A percentile compares a stretch with the other conserved stretches of the same genome.
Evolutionary conservation across 2,329 filamentous ascomycete genomes (phyloP).

Genomic region (Claviceps humidiphila): DNA sequence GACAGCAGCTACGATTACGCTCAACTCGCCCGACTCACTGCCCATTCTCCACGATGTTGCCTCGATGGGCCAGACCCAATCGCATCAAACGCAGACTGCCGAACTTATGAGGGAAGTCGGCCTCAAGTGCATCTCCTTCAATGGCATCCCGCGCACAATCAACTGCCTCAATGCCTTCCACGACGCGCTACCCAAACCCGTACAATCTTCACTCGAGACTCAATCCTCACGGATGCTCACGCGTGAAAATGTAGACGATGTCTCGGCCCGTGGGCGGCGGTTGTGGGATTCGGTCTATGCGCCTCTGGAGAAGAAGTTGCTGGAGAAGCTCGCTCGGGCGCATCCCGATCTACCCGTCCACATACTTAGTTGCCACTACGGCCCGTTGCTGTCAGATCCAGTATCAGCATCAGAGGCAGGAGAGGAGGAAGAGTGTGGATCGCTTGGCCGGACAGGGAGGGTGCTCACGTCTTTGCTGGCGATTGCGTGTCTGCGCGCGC

Average conservation of each 20-base stretch:
- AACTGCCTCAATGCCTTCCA: slow-evolving; percentile 67
- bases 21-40: slow-evolving; percentile 73
- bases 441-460: slow-evolving; percentile 45
- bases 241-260: slow-evolving; percentile 37
- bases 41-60: slow-evolving; percentile 45
- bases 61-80: slow-evolving; percentile 11
- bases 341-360: slow-evolving; percentile 75
- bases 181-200: slow-evolving; percentile 42
- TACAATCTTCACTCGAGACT: slow-evolving; percentile 41
- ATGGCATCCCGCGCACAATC: slow-evolving; percentile 72
- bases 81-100: slow-evolving; percentile 33
- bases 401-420: slow-evolving; percentile 21
- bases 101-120: slow-evolving; percentile 65
- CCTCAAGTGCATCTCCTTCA: slow-evolving; percentile 67
- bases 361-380: slow-evolving; percentile 65
- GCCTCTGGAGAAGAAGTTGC: slow-evolving; percentile 60
- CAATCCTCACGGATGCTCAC: slow-evolving; percentile 41
- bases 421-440: slow-evolving; percentile 14
- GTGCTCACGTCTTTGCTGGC: slow-evolving; percentile 62
- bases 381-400: slow-evolving; percentile 59
- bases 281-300: slow-evolving; percentile 70
- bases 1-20: slow-evolving; percentile 72
- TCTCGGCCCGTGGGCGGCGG: slow-evolving; percentile 43
- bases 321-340: slow-evolving; percentile 54
- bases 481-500: slow-evolving; percentile 60